Evolutionary conservation across 2,329 filamentous ascomycete genomes (phyloP).

Genomic region (Claviceps cyperi): DNA sequence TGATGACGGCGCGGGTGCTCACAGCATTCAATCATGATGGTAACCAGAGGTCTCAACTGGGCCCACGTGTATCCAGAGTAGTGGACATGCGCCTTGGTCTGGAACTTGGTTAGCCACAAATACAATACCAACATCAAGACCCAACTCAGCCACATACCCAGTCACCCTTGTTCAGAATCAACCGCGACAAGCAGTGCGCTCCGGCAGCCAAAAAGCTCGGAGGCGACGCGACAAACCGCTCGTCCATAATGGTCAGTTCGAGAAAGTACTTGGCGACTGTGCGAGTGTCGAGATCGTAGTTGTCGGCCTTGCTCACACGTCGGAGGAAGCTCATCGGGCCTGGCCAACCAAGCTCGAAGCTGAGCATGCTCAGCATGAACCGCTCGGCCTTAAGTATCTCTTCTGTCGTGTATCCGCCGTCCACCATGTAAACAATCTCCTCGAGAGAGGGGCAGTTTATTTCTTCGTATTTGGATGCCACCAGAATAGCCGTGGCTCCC

Average conservation of each 20-base stretch:
- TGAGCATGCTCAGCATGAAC: conserved; percentile 94
- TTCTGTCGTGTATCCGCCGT: conserved; percentile 73
- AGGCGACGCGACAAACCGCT: conserved; percentile 83
- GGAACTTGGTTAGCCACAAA: background rate
- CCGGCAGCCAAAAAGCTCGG: conserved; percentile 85
- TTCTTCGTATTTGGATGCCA: conserved; percentile 96
- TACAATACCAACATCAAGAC: background rate
- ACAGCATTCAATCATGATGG: conserved; percentile 77
- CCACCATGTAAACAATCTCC: conserved; percentile 98
- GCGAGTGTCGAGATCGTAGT: conserved; percentile 89
- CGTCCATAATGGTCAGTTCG: conserved; percentile 93
- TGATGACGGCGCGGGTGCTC: conserved; percentile 71
- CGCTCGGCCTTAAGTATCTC: conserved; percentile 95
- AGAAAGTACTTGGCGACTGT: conserved; percentile 97
- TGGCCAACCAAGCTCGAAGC: conserved; percentile 95
- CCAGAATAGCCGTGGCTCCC: conserved; percentile 86
- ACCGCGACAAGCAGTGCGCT: conserved; percentile 77
- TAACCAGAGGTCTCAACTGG: conserved; percentile 66
- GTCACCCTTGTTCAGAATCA: conserved; percentile 79
- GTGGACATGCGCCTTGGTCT: conserved; percentile 73
- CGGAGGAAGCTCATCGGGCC: conserved; percentile 97
- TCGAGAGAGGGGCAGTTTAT: conserved; percentile 92
- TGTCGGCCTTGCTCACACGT: conserved; percentile 94
- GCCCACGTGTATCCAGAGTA: conserved; percentile 87
- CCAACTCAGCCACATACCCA: conserved; percentile 52